Evolutionary conservation across 176 grass and related monocot species (phyloP).

Genomic region (Ensete ventricosum): DNA sequence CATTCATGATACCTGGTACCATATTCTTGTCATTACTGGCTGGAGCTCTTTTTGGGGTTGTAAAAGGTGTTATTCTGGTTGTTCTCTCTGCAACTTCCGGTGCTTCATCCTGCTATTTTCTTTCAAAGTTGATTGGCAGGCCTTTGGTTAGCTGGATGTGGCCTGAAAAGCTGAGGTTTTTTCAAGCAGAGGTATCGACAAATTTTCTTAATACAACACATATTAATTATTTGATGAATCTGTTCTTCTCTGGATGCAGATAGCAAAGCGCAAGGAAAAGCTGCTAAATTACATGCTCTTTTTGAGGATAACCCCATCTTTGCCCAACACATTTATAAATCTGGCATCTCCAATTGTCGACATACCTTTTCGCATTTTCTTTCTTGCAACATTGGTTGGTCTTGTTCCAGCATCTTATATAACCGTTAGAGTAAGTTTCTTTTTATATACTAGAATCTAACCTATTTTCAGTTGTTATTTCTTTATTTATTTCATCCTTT

Average conservation of each 20-base stretch:
- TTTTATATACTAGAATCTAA: conserved; percentile 8
- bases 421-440: conserved; percentile 70
- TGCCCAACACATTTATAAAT: conserved; percentile 99
- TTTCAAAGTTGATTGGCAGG: conserved; percentile 91
- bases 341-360: conserved; percentile 98
- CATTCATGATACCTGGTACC: conserved; percentile 97
- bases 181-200: conserved; percentile 80
- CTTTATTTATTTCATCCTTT: not conserved
- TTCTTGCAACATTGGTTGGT: conserved; percentile 80
- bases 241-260: conserved; percentile 42
- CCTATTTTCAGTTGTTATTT: conserved; percentile 9
- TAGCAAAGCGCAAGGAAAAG: conserved; percentile 82
- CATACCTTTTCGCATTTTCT: conserved; percentile 98
- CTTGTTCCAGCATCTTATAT: conserved; percentile 94
- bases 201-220: conserved; percentile 4
- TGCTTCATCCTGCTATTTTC: conserved; percentile 86
- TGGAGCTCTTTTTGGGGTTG: conserved; percentile 91
- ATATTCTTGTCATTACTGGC: conserved; percentile 98
- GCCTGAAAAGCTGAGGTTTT: conserved; percentile 86
- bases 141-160: conserved; percentile 84
- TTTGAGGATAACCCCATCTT: conserved; percentile 91
- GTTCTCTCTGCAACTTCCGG: conserved; percentile 90
- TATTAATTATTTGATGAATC: not conserved
- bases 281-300: conserved; percentile 98
- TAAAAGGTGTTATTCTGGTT: conserved; percentile 72